Percentiles rank a stretch among this genome's conserved stretches.
These are phyloP conservation scores for Xylariaceae sp. DNA, from an alignment of 2,329 filamentous ascomycete genomes.

Conservation along the genomic window DNA sequence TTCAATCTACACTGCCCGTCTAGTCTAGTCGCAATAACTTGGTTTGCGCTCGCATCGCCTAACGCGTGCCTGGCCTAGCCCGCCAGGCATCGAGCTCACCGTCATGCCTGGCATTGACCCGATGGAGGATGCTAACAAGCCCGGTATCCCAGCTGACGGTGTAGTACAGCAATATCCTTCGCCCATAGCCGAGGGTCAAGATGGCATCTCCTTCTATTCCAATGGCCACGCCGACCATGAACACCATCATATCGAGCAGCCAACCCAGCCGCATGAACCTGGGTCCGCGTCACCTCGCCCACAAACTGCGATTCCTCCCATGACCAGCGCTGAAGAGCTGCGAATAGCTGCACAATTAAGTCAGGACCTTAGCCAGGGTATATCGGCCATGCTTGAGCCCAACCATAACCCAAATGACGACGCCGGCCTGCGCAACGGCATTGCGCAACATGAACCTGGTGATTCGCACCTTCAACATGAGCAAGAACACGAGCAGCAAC, in stretches of 20 bases:
- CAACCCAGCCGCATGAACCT: slow-evolving; percentile 34
- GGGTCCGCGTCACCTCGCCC: slow-evolving; percentile 48
- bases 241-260: slow-evolving; percentile 36
- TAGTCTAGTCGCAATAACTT: neutral
- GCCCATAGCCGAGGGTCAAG: slow-evolving; percentile 52
- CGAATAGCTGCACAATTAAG: slow-evolving; percentile 65
- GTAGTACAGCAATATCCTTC: slow-evolving; percentile 54
- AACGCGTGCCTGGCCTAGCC: slow-evolving; percentile 18
- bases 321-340: slow-evolving; percentile 59
- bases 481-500: neutral
- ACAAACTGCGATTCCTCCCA: slow-evolving; percentile 49
- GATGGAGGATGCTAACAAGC: slow-evolving; percentile 35
- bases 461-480: slow-evolving; percentile 27
- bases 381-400: slow-evolving; percentile 50
- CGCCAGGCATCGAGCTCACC: slow-evolving; percentile 25
- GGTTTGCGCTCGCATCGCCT: slow-evolving; percentile 9
- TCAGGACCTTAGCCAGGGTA: slow-evolving; percentile 59
- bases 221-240: slow-evolving; percentile 35
- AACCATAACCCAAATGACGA: slow-evolving; percentile 50
- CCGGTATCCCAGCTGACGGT: slow-evolving; percentile 32
- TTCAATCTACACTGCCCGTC: neutral
- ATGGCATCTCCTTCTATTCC: slow-evolving; percentile 52
- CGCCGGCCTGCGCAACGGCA: slow-evolving; percentile 47
- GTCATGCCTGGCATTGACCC: slow-evolving; percentile 42
- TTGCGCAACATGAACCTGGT: slow-evolving; percentile 49